A percentile compares a stretch with the other conserved stretches of the same genome.
Evolutionary conservation across 768 basidiomycete species (phyloP).

Genomic region (Trametes villosa): DNA sequence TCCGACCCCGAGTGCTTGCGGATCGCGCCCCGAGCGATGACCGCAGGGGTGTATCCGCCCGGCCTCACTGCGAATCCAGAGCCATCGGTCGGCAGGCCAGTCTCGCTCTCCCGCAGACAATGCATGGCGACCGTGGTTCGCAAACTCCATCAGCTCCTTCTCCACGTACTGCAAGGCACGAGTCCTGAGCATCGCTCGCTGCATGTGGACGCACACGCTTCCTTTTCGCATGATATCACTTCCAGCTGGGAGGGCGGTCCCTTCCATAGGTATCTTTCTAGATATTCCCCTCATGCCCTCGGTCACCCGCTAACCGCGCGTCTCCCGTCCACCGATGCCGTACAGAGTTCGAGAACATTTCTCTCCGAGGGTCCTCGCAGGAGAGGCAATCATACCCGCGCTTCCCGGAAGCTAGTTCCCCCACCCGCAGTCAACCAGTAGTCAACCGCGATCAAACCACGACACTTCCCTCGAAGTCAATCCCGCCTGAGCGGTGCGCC

Average conservation of each 20-base stretch:
- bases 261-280: neutral
- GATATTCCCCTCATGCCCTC: too few species aligned
- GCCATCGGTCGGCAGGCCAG: neutral
- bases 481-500: neutral
- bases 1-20: neutral
- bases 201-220: neutral
- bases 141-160: too few species aligned
- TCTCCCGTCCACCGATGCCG: too few species aligned
- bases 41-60: neutral
- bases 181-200: neutral
- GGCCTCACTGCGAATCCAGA: neutral
- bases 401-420: neutral
- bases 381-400: neutral
- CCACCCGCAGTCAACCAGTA: neutral
- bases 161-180: neutral
- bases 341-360: neutral
- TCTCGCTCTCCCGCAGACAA: constrained; percentile 2
- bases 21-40: neutral
- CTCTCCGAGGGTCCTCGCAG: neutral
- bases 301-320: too few species aligned
- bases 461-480: neutral
- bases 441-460: neutral
- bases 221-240: constrained; percentile 18
- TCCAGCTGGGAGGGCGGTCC: neutral
- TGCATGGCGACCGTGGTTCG: neutral